These are phyloP conservation scores for Ballota nigra DNA, from an alignment of 257 asterid species.

Conservation along the genomic window DNA sequence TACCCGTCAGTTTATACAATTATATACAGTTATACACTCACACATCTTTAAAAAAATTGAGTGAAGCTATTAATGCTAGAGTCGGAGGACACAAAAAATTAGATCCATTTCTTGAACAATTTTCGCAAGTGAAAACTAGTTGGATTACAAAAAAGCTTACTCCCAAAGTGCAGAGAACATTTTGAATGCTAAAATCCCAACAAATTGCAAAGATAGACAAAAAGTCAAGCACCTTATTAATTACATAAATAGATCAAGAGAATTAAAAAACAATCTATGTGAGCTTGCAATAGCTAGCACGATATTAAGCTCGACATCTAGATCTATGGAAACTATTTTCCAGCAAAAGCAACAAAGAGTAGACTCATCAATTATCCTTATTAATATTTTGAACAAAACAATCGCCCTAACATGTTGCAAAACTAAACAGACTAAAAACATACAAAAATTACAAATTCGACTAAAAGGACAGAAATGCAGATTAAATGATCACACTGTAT, in stretches of 20 bases:
- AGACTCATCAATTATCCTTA: neutral
- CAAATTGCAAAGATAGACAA: neutral
- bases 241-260: neutral
- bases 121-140: neutral
- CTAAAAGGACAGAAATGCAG: neutral
- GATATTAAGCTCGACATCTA: neutral
- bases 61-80: neutral
- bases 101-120: neutral
- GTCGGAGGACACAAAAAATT: neutral
- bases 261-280: conserved; percentile 2
- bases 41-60: neutral
- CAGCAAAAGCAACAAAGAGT: conserved; percentile 1
- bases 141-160: neutral
- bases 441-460: neutral
- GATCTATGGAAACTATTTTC: neutral
- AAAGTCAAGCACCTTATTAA: neutral
- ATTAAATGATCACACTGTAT: neutral
- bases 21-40: neutral
- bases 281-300: no score
- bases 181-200: neutral
- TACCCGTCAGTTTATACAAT: conserved; percentile 17
- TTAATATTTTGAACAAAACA: neutral
- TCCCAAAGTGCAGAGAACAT: neutral
- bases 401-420: neutral
- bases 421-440: neutral